Evolutionary conservation across 257 asterid species (phyloP), one percentile per base, ranked within the genome.

Genomic region (Nicotiana obtusifolia): DNA sequence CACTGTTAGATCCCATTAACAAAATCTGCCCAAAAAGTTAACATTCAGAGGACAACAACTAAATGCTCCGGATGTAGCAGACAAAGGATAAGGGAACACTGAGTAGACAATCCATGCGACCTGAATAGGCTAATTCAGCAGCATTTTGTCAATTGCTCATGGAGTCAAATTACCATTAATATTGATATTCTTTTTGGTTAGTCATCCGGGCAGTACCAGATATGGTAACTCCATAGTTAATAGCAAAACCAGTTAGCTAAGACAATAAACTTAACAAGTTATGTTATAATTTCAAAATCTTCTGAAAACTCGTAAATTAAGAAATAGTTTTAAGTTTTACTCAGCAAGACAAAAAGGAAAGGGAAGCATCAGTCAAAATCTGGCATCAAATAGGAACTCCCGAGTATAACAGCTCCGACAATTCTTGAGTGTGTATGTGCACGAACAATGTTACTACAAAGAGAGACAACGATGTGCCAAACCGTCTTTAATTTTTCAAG

Each of bases 1-100:
- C 93, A 16, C 91, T 91, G 87, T 85, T 88, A 16, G 97, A 90
- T 82, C 99, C 99, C 95, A 88, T 90, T 88, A 95, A 89, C 86
- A 95, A 91, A 87, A 95, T 89, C 99, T 95, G 97, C 59, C 81
- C 68, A 78, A 80, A 22, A 79, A 44, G 15, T 3, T 71, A 44
- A 22, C 22, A 71, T 71, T 71, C 35, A 71, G 37, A 44, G 78
- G 35, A 71, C 60, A 71, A 44, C 78, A 71, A 44, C 78, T 44
- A 44, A 71, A 44, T 71, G 54, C 78, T 71, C 22, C n/a, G 19
- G 59, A 44, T 71, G 78, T 44, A 71, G 14, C 10, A n/a, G 35
- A 71, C 7, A 71, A 71, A 15, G 57, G 57, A 68, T 37, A 68
- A 37, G 77, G 77, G 20, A 68, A 68, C 77, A 41, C 57, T 57